A percentile compares a stretch with the other conserved stretches of the same genome.
Conservation (phyloP, 257 asterid genomes). For the Anisodus tanguticus region DNA sequence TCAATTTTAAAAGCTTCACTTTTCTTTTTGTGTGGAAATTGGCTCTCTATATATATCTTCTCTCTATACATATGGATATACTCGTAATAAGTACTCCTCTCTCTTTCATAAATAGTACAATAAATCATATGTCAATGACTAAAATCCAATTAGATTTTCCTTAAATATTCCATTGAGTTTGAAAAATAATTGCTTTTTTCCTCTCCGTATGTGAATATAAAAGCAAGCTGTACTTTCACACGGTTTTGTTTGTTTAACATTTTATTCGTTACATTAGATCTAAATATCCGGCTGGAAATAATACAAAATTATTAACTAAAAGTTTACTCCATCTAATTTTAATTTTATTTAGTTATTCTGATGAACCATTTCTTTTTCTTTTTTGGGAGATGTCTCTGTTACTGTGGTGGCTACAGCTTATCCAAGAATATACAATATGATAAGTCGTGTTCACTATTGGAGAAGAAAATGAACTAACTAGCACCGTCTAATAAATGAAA, state of each 20-base stretch:
- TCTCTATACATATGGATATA: not conserved
- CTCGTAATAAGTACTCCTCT: not conserved
- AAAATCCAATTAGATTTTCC: conserved; percentile 46
- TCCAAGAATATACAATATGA: not conserved
- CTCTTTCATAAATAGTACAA: conserved; percentile 2
- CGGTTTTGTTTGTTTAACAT: conserved; percentile 50
- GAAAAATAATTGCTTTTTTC: conserved; percentile 30
- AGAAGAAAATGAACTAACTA: not conserved
- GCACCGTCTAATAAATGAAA: conserved; percentile 28
- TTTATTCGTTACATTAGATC: not conserved
- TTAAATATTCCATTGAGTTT: conserved; percentile 26
- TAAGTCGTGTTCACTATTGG: not conserved
- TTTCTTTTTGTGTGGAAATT: not conserved
- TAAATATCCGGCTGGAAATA: not conserved
- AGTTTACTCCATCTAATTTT: not conserved
- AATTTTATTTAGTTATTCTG: not conserved
- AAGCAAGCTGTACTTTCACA: conserved; percentile 44
- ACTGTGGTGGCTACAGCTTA: conserved; percentile 6
- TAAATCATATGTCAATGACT: conserved; percentile 44
- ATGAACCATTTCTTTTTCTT: not conserved
- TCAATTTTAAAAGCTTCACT: not conserved
- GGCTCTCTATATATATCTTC: not conserved
- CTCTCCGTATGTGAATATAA: conserved; percentile 23
- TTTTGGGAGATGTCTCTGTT: not conserved
- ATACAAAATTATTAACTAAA: not conserved